Evolutionary conservation across 176 grass and related monocot genomes (phyloP).

Genomic region (Phragmites australis): DNA sequence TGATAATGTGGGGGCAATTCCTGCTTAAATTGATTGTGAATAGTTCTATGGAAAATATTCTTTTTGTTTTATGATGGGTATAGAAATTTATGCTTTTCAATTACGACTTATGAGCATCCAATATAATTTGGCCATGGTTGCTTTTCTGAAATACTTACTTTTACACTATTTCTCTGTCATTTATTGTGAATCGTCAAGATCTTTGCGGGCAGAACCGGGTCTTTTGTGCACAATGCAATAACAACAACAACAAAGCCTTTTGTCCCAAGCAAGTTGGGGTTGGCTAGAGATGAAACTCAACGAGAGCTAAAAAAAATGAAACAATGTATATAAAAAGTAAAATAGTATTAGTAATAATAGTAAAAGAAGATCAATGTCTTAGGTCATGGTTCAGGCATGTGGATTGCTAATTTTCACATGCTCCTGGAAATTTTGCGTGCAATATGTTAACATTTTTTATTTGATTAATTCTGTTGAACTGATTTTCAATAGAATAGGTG

Average conservation of each 20-base stretch:
- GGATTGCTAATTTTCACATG: neutral
- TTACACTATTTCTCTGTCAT: neutral
- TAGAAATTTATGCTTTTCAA: conserved; percentile 2
- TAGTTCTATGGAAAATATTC: too few relatives aligned
- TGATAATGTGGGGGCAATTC: neutral
- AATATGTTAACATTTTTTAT: neutral
- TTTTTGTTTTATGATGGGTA: neutral
- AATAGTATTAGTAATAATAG: neutral
- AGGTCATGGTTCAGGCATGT: neutral
- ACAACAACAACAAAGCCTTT: neutral
- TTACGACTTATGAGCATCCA: neutral
- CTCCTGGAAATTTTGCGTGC: neutral
- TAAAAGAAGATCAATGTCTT: neutral
- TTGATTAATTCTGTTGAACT: neutral
- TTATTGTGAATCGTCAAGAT: neutral
- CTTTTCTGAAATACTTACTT: conserved; percentile 7
- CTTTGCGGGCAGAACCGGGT: neutral
- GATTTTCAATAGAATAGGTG: conserved; percentile 7
- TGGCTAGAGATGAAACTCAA: neutral
- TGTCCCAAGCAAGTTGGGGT: neutral
- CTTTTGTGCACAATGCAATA: neutral
- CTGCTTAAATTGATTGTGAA: neutral
- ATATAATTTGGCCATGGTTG: neutral
- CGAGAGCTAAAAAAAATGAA: neutral
- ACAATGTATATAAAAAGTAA: neutral